phyloP scores from a whole-genome alignment of 2,329 filamentous ascomycete genomes.

The Exophiala calicioides region DNA sequence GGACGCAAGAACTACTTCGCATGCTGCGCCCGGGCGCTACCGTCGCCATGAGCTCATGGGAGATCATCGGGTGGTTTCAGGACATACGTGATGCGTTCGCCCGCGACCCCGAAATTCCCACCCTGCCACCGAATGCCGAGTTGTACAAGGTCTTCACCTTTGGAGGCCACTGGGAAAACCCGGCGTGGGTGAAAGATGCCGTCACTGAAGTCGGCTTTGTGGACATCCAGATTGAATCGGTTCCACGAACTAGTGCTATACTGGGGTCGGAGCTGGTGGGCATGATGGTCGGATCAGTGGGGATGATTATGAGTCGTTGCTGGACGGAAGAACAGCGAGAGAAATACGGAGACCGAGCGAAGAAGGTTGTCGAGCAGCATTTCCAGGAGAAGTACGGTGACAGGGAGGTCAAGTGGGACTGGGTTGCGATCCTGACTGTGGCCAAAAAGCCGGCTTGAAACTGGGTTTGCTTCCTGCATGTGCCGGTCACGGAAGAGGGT shows the following conservation, averaged over 20 bases:
- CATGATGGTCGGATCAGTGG: conserved; percentile 11
- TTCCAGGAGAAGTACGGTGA: conserved; percentile 22
- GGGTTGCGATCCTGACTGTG: conserved; percentile 35
- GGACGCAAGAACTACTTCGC: conserved; percentile 35
- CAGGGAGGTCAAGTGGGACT: conserved; percentile 21
- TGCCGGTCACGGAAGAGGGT: not conserved
- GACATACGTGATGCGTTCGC: conserved; percentile 33
- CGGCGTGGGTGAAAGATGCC: conserved; percentile 7
- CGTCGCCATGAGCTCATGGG: conserved; percentile 40
- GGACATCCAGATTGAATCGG: conserved; percentile 11
- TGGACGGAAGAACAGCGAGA: conserved; percentile 22
- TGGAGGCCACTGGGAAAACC: conserved; percentile 12
- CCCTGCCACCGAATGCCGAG: conserved; percentile 31
- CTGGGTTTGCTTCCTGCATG: not conserved
- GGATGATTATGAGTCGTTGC: conserved; percentile 3
- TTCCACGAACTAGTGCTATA: conserved; percentile 6
- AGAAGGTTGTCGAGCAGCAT: conserved; percentile 13
- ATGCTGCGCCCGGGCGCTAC: conserved; percentile 40
- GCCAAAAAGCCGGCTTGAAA: conserved; percentile 32
- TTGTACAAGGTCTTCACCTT: conserved; percentile 5
- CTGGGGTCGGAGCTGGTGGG: conserved; percentile 7
- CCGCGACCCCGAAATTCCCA: conserved; percentile 33
- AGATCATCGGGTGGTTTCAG: conserved; percentile 36
- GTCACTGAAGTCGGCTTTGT: conserved; percentile 10
- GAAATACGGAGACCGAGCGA: conserved; percentile 11